Conservation (phyloP, 1,284 basidiomycete genomes). For the Cerioporus squamosus region DNA sequence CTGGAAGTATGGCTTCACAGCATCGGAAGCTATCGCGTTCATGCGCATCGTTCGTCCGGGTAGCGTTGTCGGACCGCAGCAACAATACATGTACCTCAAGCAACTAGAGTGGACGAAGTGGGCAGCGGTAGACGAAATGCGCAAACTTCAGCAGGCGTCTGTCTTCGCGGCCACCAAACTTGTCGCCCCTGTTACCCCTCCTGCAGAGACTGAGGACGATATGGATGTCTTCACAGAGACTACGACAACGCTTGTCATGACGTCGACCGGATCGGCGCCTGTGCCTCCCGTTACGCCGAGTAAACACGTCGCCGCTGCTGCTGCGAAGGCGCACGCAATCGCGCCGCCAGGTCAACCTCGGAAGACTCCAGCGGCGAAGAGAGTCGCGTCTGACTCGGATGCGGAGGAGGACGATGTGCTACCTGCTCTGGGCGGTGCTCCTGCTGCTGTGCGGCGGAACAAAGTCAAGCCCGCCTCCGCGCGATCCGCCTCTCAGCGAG, state of each 20-base stretch:
- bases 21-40: conserved; percentile 95
- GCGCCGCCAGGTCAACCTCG: conserved; percentile 82
- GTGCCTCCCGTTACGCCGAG: conserved; percentile 79
- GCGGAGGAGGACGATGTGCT: conserved; percentile 64
- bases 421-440: conserved; percentile 59
- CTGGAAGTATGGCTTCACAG: conserved; percentile 99
- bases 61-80: conserved; percentile 92
- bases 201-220: conserved; percentile 69
- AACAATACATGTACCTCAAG: conserved; percentile 97
- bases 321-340: conserved; percentile 68
- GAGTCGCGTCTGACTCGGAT: conserved; percentile 64
- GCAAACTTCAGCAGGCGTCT: conserved; percentile 49
- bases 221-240: conserved; percentile 45
- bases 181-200: conserved; percentile 81
- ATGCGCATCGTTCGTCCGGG: conserved; percentile 98
- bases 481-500: conserved; percentile 43
- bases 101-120: conserved; percentile 94
- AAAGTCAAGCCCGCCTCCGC: conserved; percentile 49
- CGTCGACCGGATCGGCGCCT: conserved; percentile 36
- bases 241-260: conserved; percentile 39
- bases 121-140: conserved; percentile 82
- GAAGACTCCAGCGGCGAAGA: conserved; percentile 81
- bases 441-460: conserved; percentile 40
- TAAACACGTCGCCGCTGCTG: conserved; percentile 69
- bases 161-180: conserved; percentile 50